A percentile compares a stretch with the other conserved stretches of the same genome.
phyloP scores from a whole-genome alignment of 2,329 filamentous ascomycete species.

The Myriosclerotinia duriaeana region DNA sequence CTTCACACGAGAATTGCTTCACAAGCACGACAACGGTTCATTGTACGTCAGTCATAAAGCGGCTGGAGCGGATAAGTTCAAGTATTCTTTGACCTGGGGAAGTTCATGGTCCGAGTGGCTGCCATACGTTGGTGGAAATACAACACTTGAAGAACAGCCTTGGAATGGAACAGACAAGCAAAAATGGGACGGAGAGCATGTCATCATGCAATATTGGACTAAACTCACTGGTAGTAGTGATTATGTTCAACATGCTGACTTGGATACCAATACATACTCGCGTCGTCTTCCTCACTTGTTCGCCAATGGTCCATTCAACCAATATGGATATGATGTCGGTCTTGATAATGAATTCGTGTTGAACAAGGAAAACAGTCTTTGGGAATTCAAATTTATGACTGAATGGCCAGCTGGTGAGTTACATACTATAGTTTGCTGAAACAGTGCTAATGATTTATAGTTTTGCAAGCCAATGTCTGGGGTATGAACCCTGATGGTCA shows the following conservation, averaged over 20 bases:
- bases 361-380: slow-evolving; percentile 48
- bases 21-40: slow-evolving; percentile 45
- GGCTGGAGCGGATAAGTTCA: slow-evolving; percentile 60
- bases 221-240: slow-evolving; percentile 57
- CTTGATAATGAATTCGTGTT: slow-evolving; percentile 54
- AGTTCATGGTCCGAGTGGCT: slow-evolving; percentile 59
- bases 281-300: slow-evolving; percentile 62
- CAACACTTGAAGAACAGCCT: slow-evolving; percentile 47
- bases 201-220: slow-evolving; percentile 64
- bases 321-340: slow-evolving; percentile 63
- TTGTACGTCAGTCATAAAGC: slow-evolving; percentile 58
- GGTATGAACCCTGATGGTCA: slow-evolving; percentile 63
- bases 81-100: slow-evolving; percentile 62
- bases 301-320: slow-evolving; percentile 61
- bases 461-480: slow-evolving; percentile 64
- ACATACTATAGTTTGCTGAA: no score
- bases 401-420: slow-evolving; percentile 57
- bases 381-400: slow-evolving; percentile 60
- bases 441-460: slow-evolving; percentile 14
- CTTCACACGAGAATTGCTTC: slow-evolving; percentile 56
- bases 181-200: slow-evolving; percentile 60
- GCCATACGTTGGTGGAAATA: slow-evolving; percentile 53
- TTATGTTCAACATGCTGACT: slow-evolving; percentile 60
- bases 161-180: slow-evolving; percentile 62
- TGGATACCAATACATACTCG: slow-evolving; percentile 43